Conservation (phyloP, 768 basidiomycete genomes). For the Hypsizygus marmoreus region DNA sequence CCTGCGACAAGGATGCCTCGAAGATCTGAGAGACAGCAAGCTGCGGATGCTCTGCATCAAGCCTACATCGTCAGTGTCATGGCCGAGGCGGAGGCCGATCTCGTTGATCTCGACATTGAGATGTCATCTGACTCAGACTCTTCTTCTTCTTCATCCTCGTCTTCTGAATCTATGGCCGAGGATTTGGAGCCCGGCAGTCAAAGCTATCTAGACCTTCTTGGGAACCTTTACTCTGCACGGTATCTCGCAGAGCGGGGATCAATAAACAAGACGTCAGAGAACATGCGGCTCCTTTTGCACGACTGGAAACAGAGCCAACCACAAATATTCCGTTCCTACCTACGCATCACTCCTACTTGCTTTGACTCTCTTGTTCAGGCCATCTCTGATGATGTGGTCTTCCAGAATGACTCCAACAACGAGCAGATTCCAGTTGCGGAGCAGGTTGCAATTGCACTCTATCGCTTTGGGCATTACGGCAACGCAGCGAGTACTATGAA, state of each 20-base stretch:
- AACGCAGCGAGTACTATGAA: constrained; percentile 32
- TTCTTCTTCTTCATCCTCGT: no score
- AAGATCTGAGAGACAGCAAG: no score
- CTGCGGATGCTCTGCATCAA: not conserved
- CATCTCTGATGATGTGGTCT: constrained; percentile 23
- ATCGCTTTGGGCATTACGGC: constrained; percentile 37
- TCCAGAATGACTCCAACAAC: constrained; percentile 28
- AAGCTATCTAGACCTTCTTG: no score
- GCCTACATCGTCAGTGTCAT: not conserved
- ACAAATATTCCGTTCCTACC: constrained; percentile 18
- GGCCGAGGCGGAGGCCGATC: not conserved
- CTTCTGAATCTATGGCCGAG: no score
- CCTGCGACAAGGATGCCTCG: no score
- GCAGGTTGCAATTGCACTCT: constrained; percentile 40
- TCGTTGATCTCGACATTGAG: not conserved
- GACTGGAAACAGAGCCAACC: constrained; percentile 1
- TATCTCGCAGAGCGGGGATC: not conserved
- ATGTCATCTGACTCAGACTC: not conserved
- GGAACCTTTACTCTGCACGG: not conserved
- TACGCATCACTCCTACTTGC: constrained; percentile 21
- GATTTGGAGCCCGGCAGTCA: no score
- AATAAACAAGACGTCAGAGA: not conserved
- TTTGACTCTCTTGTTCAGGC: constrained; percentile 23
- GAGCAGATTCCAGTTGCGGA: constrained; percentile 26
- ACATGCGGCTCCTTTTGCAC: constrained; percentile 3